Conservation (phyloP, 169 alveolate genomes). For the Cryptosporidium parvum region DNA sequence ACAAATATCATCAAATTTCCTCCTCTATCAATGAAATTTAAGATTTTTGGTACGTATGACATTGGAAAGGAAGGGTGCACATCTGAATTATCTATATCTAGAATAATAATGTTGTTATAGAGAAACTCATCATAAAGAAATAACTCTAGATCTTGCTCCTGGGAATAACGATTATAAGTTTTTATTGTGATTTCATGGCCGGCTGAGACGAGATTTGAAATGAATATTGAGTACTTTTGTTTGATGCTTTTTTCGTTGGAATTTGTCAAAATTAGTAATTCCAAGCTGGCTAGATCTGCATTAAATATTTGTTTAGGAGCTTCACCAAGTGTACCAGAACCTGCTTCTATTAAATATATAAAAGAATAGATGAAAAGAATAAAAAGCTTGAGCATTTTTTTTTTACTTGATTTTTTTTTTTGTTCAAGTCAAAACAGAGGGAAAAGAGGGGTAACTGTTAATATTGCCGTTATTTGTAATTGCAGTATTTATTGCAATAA, state of each 20-base stretch:
- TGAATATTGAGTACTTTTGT: slow-evolving; percentile 12
- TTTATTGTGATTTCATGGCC: slow-evolving; percentile 37
- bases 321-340: slow-evolving; percentile 24
- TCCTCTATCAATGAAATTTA: slow-evolving; percentile 49
- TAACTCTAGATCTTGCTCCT: slow-evolving; percentile 12
- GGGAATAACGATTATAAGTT: slow-evolving; percentile 2
- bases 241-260: slow-evolving; percentile 17
- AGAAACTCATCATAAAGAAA: slow-evolving; percentile 18
- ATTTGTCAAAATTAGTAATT: slow-evolving; percentile 44
- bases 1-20: slow-evolving; percentile 28
- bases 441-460: slow-evolving; percentile 51
- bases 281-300: neutral
- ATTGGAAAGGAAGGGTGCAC: slow-evolving; percentile 32
- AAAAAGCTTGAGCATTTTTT: slow-evolving; percentile 7
- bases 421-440: slow-evolving; percentile 35
- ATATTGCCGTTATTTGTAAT: neutral
- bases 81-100: slow-evolving; percentile 15
- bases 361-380: neutral
- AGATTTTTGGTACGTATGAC: slow-evolving; percentile 1
- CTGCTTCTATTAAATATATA: neutral
- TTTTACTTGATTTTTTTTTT: slow-evolving; percentile 37
- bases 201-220: slow-evolving; percentile 10
- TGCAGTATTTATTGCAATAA: no score
- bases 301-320: neutral
- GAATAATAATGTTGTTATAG: slow-evolving; percentile 33